Evolutionary conservation across 2,329 filamentous ascomycete species (phyloP), one percentile per base, ranked within the genome.

Genomic region (Clonostachys rosea): DNA sequence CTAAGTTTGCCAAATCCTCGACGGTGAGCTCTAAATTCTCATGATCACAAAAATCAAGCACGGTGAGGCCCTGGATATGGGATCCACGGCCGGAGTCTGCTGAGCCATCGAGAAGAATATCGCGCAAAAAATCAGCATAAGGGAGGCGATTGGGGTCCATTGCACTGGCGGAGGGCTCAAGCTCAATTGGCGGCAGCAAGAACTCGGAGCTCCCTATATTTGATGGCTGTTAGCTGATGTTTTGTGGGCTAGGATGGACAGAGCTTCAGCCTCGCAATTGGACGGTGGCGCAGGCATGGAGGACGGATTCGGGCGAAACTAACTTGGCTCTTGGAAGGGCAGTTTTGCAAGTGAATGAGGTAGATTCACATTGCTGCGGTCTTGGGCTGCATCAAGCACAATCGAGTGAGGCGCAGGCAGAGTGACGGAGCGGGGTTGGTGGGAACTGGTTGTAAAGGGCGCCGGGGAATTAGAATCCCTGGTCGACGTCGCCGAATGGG

Each of bases 1-100:
- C 71, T 11, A 71, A 48, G 50, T 73, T 75, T 69, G 24, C 24
- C 24, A 78, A 78, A 53, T 79, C 75, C 33, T 74, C 61, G 14
- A 78, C 75, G 11, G 71, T 76, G 18, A 79, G 63, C 42, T 79
- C 75, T 33, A 78, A 59, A 47, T 69, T 75, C 42, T 60, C 62
- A 48, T 79, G 67, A 45, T 74, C 68, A 50, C 73, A 76, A 51
- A 78, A 78, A 52, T 78, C 69, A 8, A 79, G 58, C 5, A 78
- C 67, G 16, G 65, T 66, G 13, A 73, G 61, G 1, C 68, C 70
- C 47, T 72, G 71, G 5, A 43, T 43, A 5, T 34, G 34, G 6
- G 20, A 24, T 7, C 60, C 55, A 47, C 70, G 69, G n/a, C 58
- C 59, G 4, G 64, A 49, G 45, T 62, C 66, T n/a, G 60, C 52